Evolutionary conservation across 345 rosid genomes (phyloP).

Genomic region (Lepidium africanum): DNA sequence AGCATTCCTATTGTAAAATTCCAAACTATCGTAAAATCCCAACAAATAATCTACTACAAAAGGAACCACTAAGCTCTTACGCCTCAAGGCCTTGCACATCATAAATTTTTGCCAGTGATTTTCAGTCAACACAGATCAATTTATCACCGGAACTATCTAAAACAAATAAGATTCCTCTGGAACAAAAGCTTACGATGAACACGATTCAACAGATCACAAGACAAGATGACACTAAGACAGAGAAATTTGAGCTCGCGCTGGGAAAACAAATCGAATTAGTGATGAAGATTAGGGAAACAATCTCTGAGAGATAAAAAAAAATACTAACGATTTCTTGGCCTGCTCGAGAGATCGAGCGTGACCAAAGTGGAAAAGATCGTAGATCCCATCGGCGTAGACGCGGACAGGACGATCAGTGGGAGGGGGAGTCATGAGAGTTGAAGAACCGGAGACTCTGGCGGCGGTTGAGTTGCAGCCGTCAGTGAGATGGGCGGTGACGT

Average conservation of each 20-base stretch:
- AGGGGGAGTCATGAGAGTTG: constrained; percentile 7
- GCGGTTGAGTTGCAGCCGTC: constrained; percentile 9
- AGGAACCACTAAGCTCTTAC: neutral
- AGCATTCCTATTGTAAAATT: neutral
- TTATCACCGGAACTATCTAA: neutral
- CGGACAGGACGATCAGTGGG: constrained; percentile 58
- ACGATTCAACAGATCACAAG: neutral
- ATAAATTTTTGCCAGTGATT: neutral
- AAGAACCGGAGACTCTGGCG: constrained; percentile 9
- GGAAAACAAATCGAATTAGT: neutral
- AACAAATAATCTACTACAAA: neutral
- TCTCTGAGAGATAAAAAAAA: neutral
- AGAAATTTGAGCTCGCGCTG: neutral
- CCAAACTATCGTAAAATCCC: neutral
- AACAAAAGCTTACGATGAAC: neutral
- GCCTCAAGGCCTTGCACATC: neutral
- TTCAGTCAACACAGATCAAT: neutral
- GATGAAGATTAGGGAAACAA: neutral
- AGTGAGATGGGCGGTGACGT: constrained; percentile 15
- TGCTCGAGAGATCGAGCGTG: constrained; percentile 97
- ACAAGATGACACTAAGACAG: neutral
- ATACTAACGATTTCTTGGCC: constrained; percentile 71
- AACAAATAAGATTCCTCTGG: neutral
- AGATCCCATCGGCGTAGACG: constrained; percentile 97
- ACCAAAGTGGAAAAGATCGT: constrained; percentile 97